phyloP scores from a whole-genome alignment of 208 protist genomes.

The Leishmania lainsoni region DNA sequence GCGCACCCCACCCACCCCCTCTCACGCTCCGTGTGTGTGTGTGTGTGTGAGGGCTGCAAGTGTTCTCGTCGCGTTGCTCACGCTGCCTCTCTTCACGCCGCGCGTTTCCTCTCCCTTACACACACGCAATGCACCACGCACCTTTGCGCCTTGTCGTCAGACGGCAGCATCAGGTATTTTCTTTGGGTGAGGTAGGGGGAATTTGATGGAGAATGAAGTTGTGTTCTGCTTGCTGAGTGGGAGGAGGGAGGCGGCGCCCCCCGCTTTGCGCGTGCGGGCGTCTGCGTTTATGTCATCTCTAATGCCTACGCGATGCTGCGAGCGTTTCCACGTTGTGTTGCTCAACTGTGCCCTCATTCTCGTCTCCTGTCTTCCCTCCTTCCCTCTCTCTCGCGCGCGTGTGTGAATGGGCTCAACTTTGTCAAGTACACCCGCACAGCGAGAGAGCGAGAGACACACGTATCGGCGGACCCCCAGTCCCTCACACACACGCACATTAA shows the following conservation, averaged over 20 bases:
- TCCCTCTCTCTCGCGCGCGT: too few relatives aligned
- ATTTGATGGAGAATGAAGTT: background rate
- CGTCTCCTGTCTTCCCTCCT: too few relatives aligned
- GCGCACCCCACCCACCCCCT: too few relatives aligned
- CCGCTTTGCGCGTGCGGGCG: background rate
- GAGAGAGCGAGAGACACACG: background rate
- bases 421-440: background rate
- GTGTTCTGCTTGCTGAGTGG: background rate
- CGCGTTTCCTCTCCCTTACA: background rate
- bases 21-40: too few relatives aligned
- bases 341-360: too few relatives aligned
- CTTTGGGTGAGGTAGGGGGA: background rate
- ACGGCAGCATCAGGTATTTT: too few relatives aligned
- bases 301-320: too few relatives aligned
- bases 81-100: background rate
- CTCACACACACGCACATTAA: constrained; percentile 2
- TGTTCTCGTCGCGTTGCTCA: too few relatives aligned
- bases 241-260: background rate
- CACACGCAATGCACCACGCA: background rate
- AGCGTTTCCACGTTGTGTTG: too few relatives aligned
- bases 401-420: background rate
- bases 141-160: background rate
- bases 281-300: background rate
- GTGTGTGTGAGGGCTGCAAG: too few relatives aligned
- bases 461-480: background rate